These are phyloP conservation scores for Penicillium coprophilum DNA, from an alignment of 495 filamentous ascomycete genomes.

Conservation along the genomic window DNA sequence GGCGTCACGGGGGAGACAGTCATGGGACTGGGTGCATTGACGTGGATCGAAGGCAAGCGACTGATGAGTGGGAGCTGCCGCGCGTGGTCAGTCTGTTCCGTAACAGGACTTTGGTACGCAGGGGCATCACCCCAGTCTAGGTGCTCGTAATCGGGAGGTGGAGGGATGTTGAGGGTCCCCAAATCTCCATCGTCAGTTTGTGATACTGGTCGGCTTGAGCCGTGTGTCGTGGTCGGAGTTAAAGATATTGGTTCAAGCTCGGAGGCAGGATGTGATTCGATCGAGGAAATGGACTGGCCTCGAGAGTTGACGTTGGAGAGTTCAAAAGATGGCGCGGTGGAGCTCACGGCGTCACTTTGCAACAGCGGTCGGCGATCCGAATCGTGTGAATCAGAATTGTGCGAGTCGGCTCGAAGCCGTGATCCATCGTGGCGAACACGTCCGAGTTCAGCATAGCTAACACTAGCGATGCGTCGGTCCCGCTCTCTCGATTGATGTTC, in stretches of 20 bases:
- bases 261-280: conserved; percentile 22
- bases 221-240: conserved; percentile 26
- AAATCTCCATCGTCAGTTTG: conserved; percentile 40
- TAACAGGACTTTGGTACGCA: conserved; percentile 39
- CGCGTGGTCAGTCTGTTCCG: conserved; percentile 16
- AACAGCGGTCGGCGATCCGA: conserved; percentile 74
- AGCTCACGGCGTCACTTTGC: conserved; percentile 58
- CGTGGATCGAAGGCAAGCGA: conserved; percentile 41
- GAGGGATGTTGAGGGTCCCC: conserved; percentile 36
- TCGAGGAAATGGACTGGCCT: conserved; percentile 36
- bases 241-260: conserved; percentile 34
- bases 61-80: conserved; percentile 26
- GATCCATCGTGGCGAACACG: conserved; percentile 87
- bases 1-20: conserved; percentile 34
- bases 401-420: conserved; percentile 75
- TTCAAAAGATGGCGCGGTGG: conserved; percentile 26
- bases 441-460: conserved; percentile 83
- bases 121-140: conserved; percentile 53
- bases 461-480: conserved; percentile 74
- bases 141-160: conserved; percentile 46
- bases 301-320: conserved; percentile 33
- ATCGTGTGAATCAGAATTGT: conserved; percentile 74
- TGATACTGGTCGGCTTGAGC: conserved; percentile 20
- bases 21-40: conserved; percentile 40
- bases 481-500: conserved; percentile 68